Evolutionary conservation across 2,329 filamentous ascomycete genomes (phyloP).

Genomic region (Hypoxylon sp.): DNA sequence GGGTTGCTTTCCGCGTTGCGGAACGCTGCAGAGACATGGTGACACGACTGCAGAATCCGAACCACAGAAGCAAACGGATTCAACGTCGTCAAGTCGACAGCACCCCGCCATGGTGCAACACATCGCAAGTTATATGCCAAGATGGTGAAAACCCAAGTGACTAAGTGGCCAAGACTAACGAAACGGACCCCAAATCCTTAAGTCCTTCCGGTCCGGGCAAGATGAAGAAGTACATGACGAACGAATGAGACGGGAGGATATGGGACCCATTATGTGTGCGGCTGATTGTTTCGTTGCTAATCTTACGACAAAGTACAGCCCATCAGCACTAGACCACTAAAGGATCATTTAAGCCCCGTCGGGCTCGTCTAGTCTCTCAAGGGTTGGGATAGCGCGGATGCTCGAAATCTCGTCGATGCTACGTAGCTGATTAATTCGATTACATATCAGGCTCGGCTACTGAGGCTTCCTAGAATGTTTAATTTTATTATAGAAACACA

Average conservation of each 20-base stretch:
- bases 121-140: constrained; percentile 29
- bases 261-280: constrained; percentile 34
- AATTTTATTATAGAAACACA: not conserved
- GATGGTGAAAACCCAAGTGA: not conserved
- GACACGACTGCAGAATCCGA: constrained; percentile 25
- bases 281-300: constrained; percentile 33
- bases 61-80: constrained; percentile 7
- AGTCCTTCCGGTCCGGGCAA: not conserved
- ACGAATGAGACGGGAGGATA: constrained; percentile 27
- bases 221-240: constrained; percentile 19
- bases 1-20: constrained; percentile 48
- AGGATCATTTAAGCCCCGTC: constrained; percentile 31
- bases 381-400: constrained; percentile 11
- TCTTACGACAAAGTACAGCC: constrained; percentile 19
- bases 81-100: constrained; percentile 22
- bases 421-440: constrained; percentile 21
- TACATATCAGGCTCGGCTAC: not conserved
- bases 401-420: constrained; percentile 21
- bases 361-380: constrained; percentile 2
- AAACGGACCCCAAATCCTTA: constrained; percentile 25
- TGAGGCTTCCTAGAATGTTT: not conserved
- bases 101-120: constrained; percentile 23
- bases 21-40: constrained; percentile 51
- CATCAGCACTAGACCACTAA: constrained; percentile 36
- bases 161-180: constrained; percentile 3